Conservation (phyloP, 108 stramenopile genomes). For the Aurantiochytrium sp. region DNA sequence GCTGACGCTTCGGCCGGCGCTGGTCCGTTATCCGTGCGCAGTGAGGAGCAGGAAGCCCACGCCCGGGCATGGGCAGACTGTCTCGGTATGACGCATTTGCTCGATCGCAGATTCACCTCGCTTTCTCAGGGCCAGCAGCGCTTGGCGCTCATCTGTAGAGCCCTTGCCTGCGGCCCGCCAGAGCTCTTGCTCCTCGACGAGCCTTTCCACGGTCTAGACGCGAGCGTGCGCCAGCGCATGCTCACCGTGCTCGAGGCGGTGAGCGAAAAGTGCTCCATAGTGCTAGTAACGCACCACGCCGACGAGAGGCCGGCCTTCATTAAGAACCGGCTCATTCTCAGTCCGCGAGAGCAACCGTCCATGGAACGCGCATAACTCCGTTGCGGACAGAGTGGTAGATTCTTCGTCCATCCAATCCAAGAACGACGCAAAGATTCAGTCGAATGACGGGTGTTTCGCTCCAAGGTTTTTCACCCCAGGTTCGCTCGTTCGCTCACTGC, state of each 20-base stretch:
- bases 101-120: slow-evolving; percentile 10
- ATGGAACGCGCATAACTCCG: too few species aligned
- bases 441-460: too few species aligned
- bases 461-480: too few species aligned
- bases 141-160: neutral
- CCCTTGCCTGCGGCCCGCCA: neutral
- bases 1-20: neutral
- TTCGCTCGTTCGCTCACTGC: too few species aligned
- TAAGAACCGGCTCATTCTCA: neutral
- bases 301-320: neutral
- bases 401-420: too few species aligned
- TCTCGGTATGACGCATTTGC: neutral
- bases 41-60: neutral
- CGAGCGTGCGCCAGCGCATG: neutral
- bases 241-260: neutral
- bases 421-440: too few species aligned
- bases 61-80: neutral
- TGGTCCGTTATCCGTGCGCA: too few species aligned
- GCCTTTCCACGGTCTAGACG: neutral
- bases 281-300: neutral
- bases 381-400: too few species aligned
- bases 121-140: neutral
- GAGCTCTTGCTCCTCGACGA: neutral
- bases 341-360: neutral
- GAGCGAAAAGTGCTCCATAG: neutral